Evolutionary conservation across 2,329 filamentous ascomycete species (phyloP).

Genomic region (Thielaviopsis punctulata): DNA sequence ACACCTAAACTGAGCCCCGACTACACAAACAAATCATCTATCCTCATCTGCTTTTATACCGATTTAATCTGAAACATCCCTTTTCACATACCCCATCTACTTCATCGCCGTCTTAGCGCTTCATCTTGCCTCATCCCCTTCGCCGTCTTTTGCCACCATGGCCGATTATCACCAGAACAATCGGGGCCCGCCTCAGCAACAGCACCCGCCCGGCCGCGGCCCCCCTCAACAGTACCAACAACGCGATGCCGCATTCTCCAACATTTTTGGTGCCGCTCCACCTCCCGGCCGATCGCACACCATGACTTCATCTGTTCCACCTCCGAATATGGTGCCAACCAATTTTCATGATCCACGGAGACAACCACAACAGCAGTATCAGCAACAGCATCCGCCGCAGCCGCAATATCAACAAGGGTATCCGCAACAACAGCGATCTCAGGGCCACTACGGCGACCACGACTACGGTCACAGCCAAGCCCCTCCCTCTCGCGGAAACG

Average conservation of each 20-base stretch:
- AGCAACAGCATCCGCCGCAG: constrained; percentile 18
- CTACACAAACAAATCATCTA: neutral
- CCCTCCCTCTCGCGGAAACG: constrained; percentile 1
- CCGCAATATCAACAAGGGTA: constrained; percentile 13
- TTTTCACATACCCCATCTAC: neutral
- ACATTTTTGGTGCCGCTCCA: constrained; percentile 81
- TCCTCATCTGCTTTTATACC: neutral
- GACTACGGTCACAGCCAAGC: neutral
- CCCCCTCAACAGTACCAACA: constrained; percentile 40
- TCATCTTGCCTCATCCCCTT: neutral
- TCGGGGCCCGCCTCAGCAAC: constrained; percentile 28
- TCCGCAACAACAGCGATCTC: constrained; percentile 1
- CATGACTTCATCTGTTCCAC: constrained; percentile 64
- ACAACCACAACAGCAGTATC: constrained; percentile 24
- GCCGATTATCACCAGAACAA: constrained; percentile 41
- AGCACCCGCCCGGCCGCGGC: constrained; percentile 30
- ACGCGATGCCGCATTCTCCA: constrained; percentile 87
- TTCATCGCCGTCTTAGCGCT: neutral
- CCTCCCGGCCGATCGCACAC: constrained; percentile 84
- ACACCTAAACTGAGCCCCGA: neutral
- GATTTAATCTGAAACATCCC: neutral
- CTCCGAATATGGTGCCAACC: constrained; percentile 31
- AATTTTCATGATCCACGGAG: constrained; percentile 24
- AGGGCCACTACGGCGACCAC: neutral
- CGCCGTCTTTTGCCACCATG: constrained; percentile 23